A percentile compares a stretch with the other conserved stretches of the same genome.
These are phyloP conservation scores for Epithele typhae DNA, from an alignment of 768 basidiomycete species.

Conservation along the genomic window DNA sequence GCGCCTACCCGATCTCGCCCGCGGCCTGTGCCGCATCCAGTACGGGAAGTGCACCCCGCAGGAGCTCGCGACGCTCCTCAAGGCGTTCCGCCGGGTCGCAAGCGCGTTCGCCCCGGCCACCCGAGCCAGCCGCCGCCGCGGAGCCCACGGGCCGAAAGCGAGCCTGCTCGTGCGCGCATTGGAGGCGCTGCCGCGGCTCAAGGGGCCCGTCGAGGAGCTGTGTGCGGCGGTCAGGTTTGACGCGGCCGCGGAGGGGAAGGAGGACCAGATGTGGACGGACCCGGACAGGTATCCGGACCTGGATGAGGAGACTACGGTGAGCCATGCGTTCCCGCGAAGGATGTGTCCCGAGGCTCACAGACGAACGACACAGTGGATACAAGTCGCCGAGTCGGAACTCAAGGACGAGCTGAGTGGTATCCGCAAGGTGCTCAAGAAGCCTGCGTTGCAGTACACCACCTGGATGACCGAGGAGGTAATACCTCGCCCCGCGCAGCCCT, in stretches of 20 bases:
- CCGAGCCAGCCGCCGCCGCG: slow-evolving; percentile 24
- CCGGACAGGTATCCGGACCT: slow-evolving; percentile 49
- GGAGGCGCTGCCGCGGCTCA: slow-evolving; percentile 60
- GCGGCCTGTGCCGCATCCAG: slow-evolving; percentile 83
- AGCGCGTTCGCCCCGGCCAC: slow-evolving; percentile 45
- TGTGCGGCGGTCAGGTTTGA: slow-evolving; percentile 54
- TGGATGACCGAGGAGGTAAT: slow-evolving; percentile 68
- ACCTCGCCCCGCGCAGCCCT: not conserved
- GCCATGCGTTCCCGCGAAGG: slow-evolving; percentile 15
- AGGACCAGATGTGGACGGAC: slow-evolving; percentile 66
- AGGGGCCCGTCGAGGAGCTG: slow-evolving; percentile 47
- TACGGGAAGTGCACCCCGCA: slow-evolving; percentile 89
- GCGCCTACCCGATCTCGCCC: slow-evolving; percentile 82
- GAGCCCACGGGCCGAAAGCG: slow-evolving; percentile 49
- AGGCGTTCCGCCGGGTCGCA: slow-evolving; percentile 70
- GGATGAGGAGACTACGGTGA: slow-evolving; percentile 56
- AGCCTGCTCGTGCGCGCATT: slow-evolving; percentile 68
- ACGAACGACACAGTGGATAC: slow-evolving; percentile 72
- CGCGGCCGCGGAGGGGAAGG: slow-evolving; percentile 60
- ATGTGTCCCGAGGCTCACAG: not conserved
- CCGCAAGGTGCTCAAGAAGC: slow-evolving; percentile 66
- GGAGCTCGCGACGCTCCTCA: slow-evolving; percentile 73
- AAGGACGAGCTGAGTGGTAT: slow-evolving; percentile 67
- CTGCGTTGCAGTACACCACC: slow-evolving; percentile 66
- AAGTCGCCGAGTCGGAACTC: slow-evolving; percentile 66